Percentiles rank a stretch among this genome's conserved stretches.
Evolutionary conservation across 225 moss, liverwort and hornwort species (phyloP).

Genomic region (Polytrichum formosum): DNA sequence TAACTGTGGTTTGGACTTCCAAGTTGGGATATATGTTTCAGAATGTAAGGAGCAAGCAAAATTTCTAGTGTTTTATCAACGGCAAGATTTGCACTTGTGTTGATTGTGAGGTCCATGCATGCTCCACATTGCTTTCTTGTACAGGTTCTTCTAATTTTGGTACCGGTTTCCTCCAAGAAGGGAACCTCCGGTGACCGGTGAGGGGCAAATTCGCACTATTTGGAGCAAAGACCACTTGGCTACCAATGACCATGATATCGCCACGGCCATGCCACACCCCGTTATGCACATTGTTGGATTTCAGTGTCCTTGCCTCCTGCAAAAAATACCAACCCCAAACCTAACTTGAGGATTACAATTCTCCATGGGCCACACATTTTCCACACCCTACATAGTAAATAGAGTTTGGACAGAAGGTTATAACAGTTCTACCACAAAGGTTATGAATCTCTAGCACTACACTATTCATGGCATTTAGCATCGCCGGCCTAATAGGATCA

Average conservation of each 20-base stretch:
- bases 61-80: slow-evolving; percentile 20
- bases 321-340: background rate
- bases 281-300: slow-evolving; percentile 59
- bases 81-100: slow-evolving; percentile 32
- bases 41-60: no score
- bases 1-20: no score
- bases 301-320: slow-evolving; percentile 63
- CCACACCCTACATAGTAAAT: no score
- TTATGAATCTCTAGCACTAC: no score
- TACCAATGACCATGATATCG: slow-evolving; percentile 53
- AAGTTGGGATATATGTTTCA: no score
- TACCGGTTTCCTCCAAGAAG: slow-evolving; percentile 42
- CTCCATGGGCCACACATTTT: no score
- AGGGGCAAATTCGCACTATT: slow-evolving; percentile 27
- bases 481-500: no score
- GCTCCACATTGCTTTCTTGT: slow-evolving; percentile 27
- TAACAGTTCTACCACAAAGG: no score
- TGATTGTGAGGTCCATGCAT: slow-evolving; percentile 31
- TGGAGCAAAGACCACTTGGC: slow-evolving; percentile 60
- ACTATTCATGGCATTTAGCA: no score
- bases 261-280: slow-evolving; percentile 68
- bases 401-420: no score
- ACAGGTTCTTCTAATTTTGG: slow-evolving; percentile 20
- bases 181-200: slow-evolving; percentile 35
- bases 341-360: no score